phyloP scores from a whole-genome alignment of 1,284 basidiomycete species.

The Moesziomyces parantarcticus region DNA sequence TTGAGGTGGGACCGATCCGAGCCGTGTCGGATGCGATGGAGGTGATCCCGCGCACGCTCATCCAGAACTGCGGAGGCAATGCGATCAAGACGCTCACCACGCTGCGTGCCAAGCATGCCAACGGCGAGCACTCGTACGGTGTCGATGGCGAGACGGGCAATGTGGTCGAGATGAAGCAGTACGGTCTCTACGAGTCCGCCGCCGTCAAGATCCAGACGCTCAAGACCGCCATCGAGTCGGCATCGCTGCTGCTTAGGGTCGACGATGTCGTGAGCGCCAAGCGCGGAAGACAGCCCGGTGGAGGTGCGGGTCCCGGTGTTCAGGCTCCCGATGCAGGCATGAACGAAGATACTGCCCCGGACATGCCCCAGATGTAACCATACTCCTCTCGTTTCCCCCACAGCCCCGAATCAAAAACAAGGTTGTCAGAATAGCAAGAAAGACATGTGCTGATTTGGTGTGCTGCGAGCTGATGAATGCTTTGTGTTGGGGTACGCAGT shows the following conservation, averaged over 20 bases:
- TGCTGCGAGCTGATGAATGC: no score
- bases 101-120: slow-evolving; percentile 88
- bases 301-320: slow-evolving; percentile 35
- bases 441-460: no score
- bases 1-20: slow-evolving; percentile 88
- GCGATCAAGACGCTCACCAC: slow-evolving; percentile 92
- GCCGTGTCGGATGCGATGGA: slow-evolving; percentile 97
- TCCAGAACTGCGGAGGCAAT: slow-evolving; percentile 96
- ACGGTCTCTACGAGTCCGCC: slow-evolving; percentile 92
- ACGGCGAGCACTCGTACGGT: slow-evolving; percentile 88
- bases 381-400: no score
- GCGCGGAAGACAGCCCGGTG: slow-evolving; percentile 37
- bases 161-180: slow-evolving; percentile 92
- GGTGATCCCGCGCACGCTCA: slow-evolving; percentile 92
- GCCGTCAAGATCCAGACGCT: slow-evolving; percentile 97
- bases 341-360: slow-evolving; percentile 36
- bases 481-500: no score
- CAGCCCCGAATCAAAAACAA: no score
- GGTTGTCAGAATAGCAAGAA: no score
- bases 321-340: slow-evolving; percentile 45
- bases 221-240: slow-evolving; percentile 96
- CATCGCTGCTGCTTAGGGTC: slow-evolving; percentile 89
- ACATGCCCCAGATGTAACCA: slow-evolving; percentile 49
- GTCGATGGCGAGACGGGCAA: slow-evolving; percentile 95
- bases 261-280: slow-evolving; percentile 92